Percentiles rank a stretch among this genome's conserved stretches.
These are phyloP conservation scores for Dorcoceras hygrometricum DNA, from an alignment of 257 asterid genomes.

Conservation along the genomic window DNA sequence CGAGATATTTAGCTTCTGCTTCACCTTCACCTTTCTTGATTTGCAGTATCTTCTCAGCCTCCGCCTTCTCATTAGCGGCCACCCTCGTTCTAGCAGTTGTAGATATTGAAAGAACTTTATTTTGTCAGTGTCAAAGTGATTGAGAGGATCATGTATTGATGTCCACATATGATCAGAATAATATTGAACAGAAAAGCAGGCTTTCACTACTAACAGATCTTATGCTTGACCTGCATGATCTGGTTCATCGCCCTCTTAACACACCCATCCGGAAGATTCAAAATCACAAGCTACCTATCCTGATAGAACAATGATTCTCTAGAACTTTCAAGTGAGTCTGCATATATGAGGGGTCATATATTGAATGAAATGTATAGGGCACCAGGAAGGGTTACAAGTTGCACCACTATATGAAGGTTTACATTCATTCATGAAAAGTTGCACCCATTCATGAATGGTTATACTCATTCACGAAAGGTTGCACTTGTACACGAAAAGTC, in stretches of 20 bases:
- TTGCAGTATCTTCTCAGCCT: constrained; percentile 79
- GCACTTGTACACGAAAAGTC: no score
- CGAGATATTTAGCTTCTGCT: constrained; percentile 77
- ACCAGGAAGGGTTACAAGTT: no score
- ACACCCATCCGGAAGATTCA: constrained; percentile 85
- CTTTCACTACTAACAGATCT: constrained; percentile 9
- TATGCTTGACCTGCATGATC: constrained; percentile 64
- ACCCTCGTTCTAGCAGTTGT: constrained; percentile 80
- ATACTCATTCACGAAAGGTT: no score
- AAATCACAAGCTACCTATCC: no score
- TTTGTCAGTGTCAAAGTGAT: neutral
- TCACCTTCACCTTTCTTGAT: constrained; percentile 92
- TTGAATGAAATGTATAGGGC: no score
- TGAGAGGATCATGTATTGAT: neutral
- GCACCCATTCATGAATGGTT: no score
- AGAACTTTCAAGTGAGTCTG: no score
- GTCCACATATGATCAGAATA: neutral
- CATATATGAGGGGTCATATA: no score
- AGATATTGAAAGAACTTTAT: constrained; percentile 4
- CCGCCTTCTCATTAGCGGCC: constrained; percentile 88
- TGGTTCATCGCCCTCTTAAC: constrained; percentile 90
- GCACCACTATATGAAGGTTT: no score
- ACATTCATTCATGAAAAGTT: no score
- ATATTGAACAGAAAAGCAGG: neutral
- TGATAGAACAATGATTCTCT: no score